phyloP scores from a whole-genome alignment of 225 moss, liverwort and hornwort genomes.

The Straminergon stramineum region DNA sequence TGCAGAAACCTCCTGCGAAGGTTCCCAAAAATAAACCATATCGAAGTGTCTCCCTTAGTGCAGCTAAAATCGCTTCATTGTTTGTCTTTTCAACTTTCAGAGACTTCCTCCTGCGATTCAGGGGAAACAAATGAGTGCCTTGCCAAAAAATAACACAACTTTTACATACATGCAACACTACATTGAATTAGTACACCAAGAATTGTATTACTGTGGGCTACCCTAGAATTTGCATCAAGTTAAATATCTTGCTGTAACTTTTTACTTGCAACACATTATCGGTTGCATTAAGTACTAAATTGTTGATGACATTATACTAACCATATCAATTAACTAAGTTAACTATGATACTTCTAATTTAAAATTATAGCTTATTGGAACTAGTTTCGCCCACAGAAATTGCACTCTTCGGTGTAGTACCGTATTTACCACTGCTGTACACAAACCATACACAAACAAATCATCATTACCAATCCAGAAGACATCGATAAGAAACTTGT shows the following conservation, averaged over 20 bases:
- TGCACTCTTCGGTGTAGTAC: not conserved
- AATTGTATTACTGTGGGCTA: not conserved
- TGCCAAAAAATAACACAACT: not conserved
- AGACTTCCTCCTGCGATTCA: slow-evolving; percentile 19
- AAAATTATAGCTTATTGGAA: not conserved
- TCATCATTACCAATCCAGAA: not conserved
- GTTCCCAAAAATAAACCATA: slow-evolving; percentile 93
- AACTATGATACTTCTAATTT: not conserved
- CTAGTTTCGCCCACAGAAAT: not conserved
- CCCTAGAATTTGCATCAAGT: not conserved
- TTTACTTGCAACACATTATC: not conserved
- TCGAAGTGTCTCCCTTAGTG: slow-evolving; percentile 74
- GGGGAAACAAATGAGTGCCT: not conserved
- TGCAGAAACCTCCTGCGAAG: slow-evolving; percentile 89
- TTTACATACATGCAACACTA: not conserved
- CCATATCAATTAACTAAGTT: not conserved
- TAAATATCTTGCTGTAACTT: not conserved
- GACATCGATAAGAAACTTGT: not conserved
- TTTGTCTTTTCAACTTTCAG: slow-evolving; percentile 49
- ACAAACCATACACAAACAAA: not conserved
- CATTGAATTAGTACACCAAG: not conserved
- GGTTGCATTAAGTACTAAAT: not conserved
- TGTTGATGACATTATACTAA: not conserved
- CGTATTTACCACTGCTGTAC: not conserved
- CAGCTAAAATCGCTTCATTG: slow-evolving; percentile 51